Evolutionary conservation across 495 filamentous ascomycete species (phyloP), one percentile per base, ranked within the genome.

Genomic region (Xylaria longipes): DNA sequence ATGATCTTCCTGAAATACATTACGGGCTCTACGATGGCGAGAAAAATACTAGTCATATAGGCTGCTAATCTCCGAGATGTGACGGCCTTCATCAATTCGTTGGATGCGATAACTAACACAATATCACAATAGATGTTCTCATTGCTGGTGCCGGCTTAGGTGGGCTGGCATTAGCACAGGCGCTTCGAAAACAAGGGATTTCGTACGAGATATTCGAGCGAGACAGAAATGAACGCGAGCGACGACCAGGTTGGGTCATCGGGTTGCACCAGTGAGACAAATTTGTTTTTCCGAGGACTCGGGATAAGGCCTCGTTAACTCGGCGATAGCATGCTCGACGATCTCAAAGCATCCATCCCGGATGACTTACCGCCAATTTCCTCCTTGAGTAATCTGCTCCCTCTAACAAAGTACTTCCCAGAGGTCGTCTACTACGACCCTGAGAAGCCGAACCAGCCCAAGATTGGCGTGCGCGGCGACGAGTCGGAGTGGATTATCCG

Each of bases 91-190:
- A 25, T 37, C 20, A 48, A 1, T 8, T n/a, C 8, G 0, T 7
- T 11, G 2, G 3, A 11, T 46, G 8, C 25, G 39, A 22, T 52
- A 12, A n/a, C 27, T 35, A n/a, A 66, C 27, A 9, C 6, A 27
- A 15, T 43, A 67, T 8, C 78, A n/a, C 37, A 22, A 58, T 43
- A 58, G 50, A 78, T 67, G 75, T 84, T 64, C 75, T 79, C 66
- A 82, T 89, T 62, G 80, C 84, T 46, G 87, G 87, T 63, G 87
- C 80, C 50, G 87, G 88, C 25, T 79, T 89, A 3, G 84, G 85
- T n/a, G 87, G 86, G 29, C 81, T 89, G 1, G 81, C 83, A 20
- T 82, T 89, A 1, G 87, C 86, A 7, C 86, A 89, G 70, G 83
- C 82, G n/a, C 80, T 89, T 3, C 80, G 83, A 46, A 82, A 86